Percentiles rank a stretch among this genome's conserved stretches.
These are phyloP conservation scores for Dissophora ornata DNA, from an alignment of 192 early-diverging fungal genomes.

Conservation along the genomic window DNA sequence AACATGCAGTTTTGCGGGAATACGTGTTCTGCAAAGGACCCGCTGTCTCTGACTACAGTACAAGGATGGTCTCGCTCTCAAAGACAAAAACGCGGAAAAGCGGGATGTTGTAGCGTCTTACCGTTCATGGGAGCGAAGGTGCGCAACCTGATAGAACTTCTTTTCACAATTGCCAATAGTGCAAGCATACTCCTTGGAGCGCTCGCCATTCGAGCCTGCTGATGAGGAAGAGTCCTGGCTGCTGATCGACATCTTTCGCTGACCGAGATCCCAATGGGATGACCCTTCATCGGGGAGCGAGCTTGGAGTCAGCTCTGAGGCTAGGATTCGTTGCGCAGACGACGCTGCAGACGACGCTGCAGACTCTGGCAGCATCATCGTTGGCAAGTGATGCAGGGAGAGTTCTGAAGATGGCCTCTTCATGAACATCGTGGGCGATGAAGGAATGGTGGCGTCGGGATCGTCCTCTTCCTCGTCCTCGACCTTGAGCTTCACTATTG, in stretches of 20 bases:
- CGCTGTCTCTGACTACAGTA: too few species aligned
- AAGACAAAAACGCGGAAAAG: too few species aligned
- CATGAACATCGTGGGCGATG: slow-evolving; percentile 48
- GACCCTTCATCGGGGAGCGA: not conserved
- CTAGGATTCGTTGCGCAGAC: not conserved
- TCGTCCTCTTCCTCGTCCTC: slow-evolving; percentile 38
- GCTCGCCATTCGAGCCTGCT: slow-evolving; percentile 18
- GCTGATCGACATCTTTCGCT: slow-evolving; percentile 48
- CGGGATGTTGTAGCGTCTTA: too few species aligned
- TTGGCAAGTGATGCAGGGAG: slow-evolving; percentile 43
- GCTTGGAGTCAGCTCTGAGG: slow-evolving; percentile 17
- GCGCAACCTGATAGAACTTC: slow-evolving; percentile 74
- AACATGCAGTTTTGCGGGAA: too few species aligned
- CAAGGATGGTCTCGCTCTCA: too few species aligned
- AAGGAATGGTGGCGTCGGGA: slow-evolving; percentile 50
- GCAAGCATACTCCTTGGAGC: slow-evolving; percentile 51
- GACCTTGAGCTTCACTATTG: not conserved
- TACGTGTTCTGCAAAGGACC: too few species aligned
- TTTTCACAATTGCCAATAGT: slow-evolving; percentile 68
- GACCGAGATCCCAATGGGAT: not conserved
- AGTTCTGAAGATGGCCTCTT: slow-evolving; percentile 17
- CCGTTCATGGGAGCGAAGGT: slow-evolving; percentile 78
- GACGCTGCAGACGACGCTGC: slow-evolving; percentile 15
- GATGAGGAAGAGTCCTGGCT: slow-evolving; percentile 43
- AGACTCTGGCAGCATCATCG: slow-evolving; percentile 30